A percentile compares a stretch with the other conserved stretches of the same genome.
phyloP scores from a whole-genome alignment of 1,284 basidiomycete species.

The Trichosporon sp. region DNA sequence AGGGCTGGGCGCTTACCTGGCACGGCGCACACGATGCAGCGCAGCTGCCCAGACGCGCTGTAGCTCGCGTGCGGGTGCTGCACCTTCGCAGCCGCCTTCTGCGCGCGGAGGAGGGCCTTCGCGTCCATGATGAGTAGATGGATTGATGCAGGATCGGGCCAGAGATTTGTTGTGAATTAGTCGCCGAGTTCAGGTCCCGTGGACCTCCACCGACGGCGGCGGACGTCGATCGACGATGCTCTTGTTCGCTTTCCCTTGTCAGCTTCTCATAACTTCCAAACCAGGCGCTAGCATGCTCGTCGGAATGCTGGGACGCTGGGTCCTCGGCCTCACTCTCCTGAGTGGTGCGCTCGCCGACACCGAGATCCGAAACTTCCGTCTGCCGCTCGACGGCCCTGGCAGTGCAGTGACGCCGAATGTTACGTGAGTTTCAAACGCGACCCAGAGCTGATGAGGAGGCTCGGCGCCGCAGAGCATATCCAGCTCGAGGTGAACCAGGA shows the following conservation, averaged over 20 bases:
- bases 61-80: conserved; percentile 46
- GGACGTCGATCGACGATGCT: background rate
- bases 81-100: conserved; percentile 45
- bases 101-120: conserved; percentile 45
- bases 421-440: background rate
- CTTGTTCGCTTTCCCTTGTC: background rate
- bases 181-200: conserved; percentile 1
- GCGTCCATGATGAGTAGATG: conserved; percentile 41
- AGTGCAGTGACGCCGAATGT: background rate
- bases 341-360: conserved; percentile 30
- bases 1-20: conserved; percentile 38
- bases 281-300: background rate
- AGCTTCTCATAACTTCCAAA: no score
- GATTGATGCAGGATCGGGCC: background rate
- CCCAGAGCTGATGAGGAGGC: background rate
- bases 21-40: conserved; percentile 47
- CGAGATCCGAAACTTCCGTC: conserved; percentile 39
- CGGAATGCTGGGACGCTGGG: background rate
- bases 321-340: background rate
- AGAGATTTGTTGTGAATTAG: background rate
- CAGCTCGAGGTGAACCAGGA: conserved; percentile 15
- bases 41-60: conserved; percentile 37
- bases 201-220: background rate
- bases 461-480: background rate
- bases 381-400: conserved; percentile 19